Conservation (phyloP, 208 protist species). For the Acanthamoeba lenticulata region DNA sequence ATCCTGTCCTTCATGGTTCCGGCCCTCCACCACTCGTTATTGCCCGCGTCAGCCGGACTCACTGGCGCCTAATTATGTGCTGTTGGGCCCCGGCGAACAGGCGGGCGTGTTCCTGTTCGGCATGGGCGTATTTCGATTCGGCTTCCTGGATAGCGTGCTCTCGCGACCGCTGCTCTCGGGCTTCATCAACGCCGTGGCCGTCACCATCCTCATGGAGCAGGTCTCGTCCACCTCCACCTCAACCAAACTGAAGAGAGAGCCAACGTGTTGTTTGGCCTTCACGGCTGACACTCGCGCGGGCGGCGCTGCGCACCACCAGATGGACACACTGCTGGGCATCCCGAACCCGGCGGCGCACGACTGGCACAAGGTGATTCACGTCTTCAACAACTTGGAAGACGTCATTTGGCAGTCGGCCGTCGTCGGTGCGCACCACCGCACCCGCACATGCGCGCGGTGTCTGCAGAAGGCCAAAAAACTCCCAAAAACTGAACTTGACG, state of each 20-base stretch:
- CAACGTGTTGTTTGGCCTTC: too few relatives aligned
- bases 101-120: slow-evolving; percentile 31
- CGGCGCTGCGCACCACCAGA: neutral
- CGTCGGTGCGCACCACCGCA: neutral
- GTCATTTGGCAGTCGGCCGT: slow-evolving; percentile 29
- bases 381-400: slow-evolving; percentile 12
- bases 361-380: slow-evolving; percentile 54
- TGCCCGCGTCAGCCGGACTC: neutral
- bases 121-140: slow-evolving; percentile 54
- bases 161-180: slow-evolving; percentile 47
- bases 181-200: slow-evolving; percentile 59
- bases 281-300: too few relatives aligned
- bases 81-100: too few relatives aligned
- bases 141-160: slow-evolving; percentile 56
- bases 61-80: neutral
- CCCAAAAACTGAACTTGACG: too few relatives aligned
- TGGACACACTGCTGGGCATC: slow-evolving; percentile 23
- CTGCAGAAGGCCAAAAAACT: too few relatives aligned
- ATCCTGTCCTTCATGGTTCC: slow-evolving; percentile 26
- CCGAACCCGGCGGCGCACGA: slow-evolving; percentile 45
- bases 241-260: too few relatives aligned
- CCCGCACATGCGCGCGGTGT: too few relatives aligned
- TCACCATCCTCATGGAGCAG: slow-evolving; percentile 59
- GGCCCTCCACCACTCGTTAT: neutral
- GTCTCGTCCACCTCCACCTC: too few relatives aligned